These are phyloP conservation scores for Trichophaea hybrida DNA, from an alignment of 2,329 filamentous ascomycete species.

Conservation along the genomic window DNA sequence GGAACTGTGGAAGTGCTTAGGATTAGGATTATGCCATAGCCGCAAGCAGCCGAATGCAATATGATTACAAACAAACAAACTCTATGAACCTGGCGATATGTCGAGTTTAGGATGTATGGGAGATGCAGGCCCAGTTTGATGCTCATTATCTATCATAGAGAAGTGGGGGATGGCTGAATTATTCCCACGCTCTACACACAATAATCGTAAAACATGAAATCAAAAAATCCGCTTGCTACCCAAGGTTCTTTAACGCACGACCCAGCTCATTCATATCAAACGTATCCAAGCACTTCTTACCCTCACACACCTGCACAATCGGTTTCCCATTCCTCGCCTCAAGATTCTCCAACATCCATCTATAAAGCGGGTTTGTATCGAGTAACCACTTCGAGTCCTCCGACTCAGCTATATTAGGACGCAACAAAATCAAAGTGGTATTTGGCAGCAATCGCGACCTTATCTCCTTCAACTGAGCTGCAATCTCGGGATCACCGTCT, in stretches of 20 bases:
- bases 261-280: slow-evolving; percentile 27
- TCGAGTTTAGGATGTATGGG: too few species aligned
- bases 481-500: slow-evolving; percentile 28
- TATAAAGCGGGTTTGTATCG: slow-evolving; percentile 37
- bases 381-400: slow-evolving; percentile 35
- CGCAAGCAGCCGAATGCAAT: too few species aligned
- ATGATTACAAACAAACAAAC: too few species aligned
- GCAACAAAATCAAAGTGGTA: slow-evolving; percentile 22
- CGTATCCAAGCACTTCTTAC: slow-evolving; percentile 35
- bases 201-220: background rate
- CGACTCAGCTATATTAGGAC: slow-evolving; percentile 23
- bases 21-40: too few species aligned
- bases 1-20: too few species aligned
- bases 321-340: slow-evolving; percentile 30
- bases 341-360: slow-evolving; percentile 30
- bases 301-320: slow-evolving; percentile 37
- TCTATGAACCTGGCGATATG: too few species aligned
- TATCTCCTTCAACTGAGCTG: slow-evolving; percentile 33
- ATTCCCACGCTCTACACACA: too few species aligned
- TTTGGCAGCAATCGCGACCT: slow-evolving; percentile 27
- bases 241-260: slow-evolving; percentile 23
- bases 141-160: too few species aligned
- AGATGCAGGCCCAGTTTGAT: too few species aligned
- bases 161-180: too few species aligned
- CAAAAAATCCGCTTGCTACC: slow-evolving; percentile 14